Conservation (phyloP, 2,329 filamentous ascomycete genomes). For the Thielaviopsis ethacetica region DNA sequence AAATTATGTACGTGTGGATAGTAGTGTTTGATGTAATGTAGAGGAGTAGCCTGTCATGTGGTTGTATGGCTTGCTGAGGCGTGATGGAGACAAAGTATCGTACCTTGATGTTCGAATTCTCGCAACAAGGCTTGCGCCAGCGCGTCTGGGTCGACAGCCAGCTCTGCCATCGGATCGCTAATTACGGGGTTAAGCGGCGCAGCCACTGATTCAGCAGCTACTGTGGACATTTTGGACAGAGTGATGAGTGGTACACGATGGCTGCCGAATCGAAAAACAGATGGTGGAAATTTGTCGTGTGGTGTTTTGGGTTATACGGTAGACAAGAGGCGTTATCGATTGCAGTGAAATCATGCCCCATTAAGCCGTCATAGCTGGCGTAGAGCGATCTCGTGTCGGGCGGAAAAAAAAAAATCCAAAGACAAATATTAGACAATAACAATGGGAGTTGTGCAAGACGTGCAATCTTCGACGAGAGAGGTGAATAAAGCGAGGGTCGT, state of each 20-base stretch:
- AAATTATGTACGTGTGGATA: neutral
- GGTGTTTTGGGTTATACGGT: neutral
- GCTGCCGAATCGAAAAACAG: neutral
- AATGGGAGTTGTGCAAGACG: neutral
- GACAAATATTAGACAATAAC: neutral
- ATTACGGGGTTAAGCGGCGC: conserved; percentile 4
- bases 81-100: neutral
- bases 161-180: neutral
- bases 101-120: conserved; percentile 11
- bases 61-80: neutral
- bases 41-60: neutral
- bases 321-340: neutral
- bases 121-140: conserved; percentile 11
- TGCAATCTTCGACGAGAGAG: conserved; percentile 10
- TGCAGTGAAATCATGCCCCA: conserved; percentile 8
- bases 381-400: neutral
- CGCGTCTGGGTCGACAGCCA: conserved; percentile 10
- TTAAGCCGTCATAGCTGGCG: conserved; percentile 10
- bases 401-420: conserved; percentile 1
- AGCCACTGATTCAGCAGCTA: conserved; percentile 7
- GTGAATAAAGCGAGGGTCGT: neutral
- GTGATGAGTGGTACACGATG: neutral
- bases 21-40: neutral
- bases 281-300: neutral
- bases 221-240: conserved; percentile 4